Base-by-base conservation (phyloP, 306 rosid genomes). In the Lathyrus aphaca region DNA sequence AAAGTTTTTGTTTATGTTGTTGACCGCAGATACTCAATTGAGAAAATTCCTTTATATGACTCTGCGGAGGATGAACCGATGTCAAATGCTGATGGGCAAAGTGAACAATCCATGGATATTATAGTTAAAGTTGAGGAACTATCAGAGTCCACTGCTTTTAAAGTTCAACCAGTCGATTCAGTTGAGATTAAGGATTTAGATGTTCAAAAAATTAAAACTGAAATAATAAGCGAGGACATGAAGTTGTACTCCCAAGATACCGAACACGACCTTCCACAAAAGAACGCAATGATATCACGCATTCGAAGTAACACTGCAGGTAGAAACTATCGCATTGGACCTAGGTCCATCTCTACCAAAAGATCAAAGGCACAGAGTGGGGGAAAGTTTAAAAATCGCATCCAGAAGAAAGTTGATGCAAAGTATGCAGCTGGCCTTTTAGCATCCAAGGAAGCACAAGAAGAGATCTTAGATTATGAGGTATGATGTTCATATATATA, bases 1-100 rank as follows among this genome's bases (percentile, higher is more conserved):
- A 63, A 17, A 48, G 13, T 42, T 60, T 29, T 19, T 25, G 60
- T 40, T 12, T 53, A 18, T 16, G 51, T 61, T 71, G 60, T 75
- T 83, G 80, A 54, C 66, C 74, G 57, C 77, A 88, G 98, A 87
- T 94, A 94, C 76, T 88, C 94, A 16, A 93, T 94, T 58, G 98
- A 94, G 82, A 94, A 90, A 82, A 90, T 94, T 75, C 98, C 97
- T 3, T 81, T 92, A 8, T 92, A 92, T 73, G 98, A 92, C 83
- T 92, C 98, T 35, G 96, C 90, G 4, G 98, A 89, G 87, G 98
- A 92, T 84, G 98, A 92, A 62, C 89, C 83, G 14, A 65, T 55
- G 62, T 70, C 81, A 10, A 83, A 77, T 76, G 72, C 79, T 58
- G 77, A 74, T 66, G 83, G 80, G 62, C 75, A 66, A 61, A 74